Conservation (phyloP, 768 basidiomycete genomes). For the Scleroderma citrinum region DNA sequence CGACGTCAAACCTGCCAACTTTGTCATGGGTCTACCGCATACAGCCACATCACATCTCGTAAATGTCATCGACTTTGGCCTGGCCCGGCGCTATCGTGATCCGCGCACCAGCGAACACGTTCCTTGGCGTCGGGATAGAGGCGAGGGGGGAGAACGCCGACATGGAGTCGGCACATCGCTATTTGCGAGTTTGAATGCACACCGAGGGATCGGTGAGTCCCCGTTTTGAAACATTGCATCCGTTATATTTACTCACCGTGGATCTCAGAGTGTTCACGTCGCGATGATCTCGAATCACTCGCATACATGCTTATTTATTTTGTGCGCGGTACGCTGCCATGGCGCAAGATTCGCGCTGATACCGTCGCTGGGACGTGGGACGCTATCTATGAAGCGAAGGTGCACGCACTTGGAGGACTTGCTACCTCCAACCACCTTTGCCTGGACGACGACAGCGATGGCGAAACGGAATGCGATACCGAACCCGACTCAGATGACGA, state of each 20-base stretch:
- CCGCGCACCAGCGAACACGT: conserved; percentile 59
- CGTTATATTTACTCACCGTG: not conserved
- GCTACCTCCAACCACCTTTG: conserved; percentile 9
- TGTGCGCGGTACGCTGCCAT: conserved; percentile 69
- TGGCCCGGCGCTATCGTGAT: conserved; percentile 75
- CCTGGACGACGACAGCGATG: conserved; percentile 3
- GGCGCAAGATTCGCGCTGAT: conserved; percentile 66
- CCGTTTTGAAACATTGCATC: not conserved
- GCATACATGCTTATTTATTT: conserved; percentile 85
- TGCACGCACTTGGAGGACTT: conserved; percentile 42
- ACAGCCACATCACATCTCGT: conserved; percentile 65
- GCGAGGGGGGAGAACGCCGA: conserved; percentile 31
- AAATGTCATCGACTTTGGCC: conserved; percentile 89
- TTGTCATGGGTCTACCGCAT: conserved; percentile 76
- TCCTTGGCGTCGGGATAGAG: conserved; percentile 57
- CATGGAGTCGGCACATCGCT: conserved; percentile 77
- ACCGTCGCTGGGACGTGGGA: conserved; percentile 71
- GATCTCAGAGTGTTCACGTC: conserved; percentile 60
- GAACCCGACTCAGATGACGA: not conserved
- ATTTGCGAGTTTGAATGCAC: conserved; percentile 71
- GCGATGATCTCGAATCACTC: conserved; percentile 75
- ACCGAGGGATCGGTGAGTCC: conserved; percentile 63
- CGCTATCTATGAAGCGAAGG: conserved; percentile 67
- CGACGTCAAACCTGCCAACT: conserved; percentile 98
- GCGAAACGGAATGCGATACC: not conserved